Percentiles rank a stretch among this genome's conserved stretches.
These are phyloP conservation scores for Lumnitzera littorea DNA, from an alignment of 345 rosid genomes.

Conservation along the genomic window DNA sequence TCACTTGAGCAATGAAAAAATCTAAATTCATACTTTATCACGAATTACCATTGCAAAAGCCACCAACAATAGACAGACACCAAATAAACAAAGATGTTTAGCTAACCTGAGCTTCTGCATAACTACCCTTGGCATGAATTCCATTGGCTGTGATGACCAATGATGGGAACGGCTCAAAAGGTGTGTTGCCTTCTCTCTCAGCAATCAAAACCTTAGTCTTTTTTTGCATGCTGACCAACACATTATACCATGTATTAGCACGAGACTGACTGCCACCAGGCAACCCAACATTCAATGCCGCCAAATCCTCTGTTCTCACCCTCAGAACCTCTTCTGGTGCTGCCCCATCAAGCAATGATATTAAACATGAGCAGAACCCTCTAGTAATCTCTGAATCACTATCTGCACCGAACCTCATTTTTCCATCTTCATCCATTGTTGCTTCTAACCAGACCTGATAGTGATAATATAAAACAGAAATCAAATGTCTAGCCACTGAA, in stretches of 20 bases:
- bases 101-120: constrained; percentile 85
- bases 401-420: constrained; percentile 70
- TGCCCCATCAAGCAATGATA: constrained; percentile 58
- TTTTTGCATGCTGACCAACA: constrained; percentile 85
- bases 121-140: constrained; percentile 73
- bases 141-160: constrained; percentile 51
- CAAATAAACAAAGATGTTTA: not conserved
- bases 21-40: too few species aligned
- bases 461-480: constrained; percentile 3
- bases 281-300: constrained; percentile 55
- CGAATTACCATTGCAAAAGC: not conserved
- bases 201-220: constrained; percentile 60
- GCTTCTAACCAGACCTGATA: constrained; percentile 83
- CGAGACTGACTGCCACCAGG: constrained; percentile 62
- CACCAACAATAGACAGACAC: not conserved
- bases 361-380: constrained; percentile 74
- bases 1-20: too few species aligned
- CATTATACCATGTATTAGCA: constrained; percentile 91
- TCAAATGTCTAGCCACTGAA: not conserved
- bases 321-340: constrained; percentile 69
- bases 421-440: constrained; percentile 46
- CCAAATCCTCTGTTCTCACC: constrained; percentile 65
- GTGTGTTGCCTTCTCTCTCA: constrained; percentile 47
- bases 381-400: constrained; percentile 81
- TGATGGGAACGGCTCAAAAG: constrained; percentile 78